Base-by-base conservation (phyloP, 1,139 yeast species). In the Yamadazyma spencermartinsiae region DNA sequence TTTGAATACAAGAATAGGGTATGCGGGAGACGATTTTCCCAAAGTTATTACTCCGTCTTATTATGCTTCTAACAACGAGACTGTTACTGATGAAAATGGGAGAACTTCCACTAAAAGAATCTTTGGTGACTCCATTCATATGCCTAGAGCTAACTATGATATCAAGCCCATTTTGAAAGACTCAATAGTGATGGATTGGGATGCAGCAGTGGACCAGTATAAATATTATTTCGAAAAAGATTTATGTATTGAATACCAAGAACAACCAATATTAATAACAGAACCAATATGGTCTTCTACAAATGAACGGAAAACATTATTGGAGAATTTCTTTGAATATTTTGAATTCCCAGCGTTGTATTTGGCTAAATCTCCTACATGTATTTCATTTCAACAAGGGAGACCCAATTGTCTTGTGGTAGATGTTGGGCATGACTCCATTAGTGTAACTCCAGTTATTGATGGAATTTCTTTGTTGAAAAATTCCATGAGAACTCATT, bases 1-100 rank as follows among this genome's bases (percentile, higher is more conserved):
- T 9, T 79, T 73, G 48, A 69, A 79, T 44, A 88, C 97, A 3
- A 79, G 94, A 41, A 79, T 86, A 17, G 98, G 98, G 1, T 90
- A 80, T 60, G 95, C 98, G 4, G 98, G 98, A 8, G 95, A 89
- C 46, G 98, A 92, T 60, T 76, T 81, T 43, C 98, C 98, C 6
- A 80, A 85, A 48, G 68, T 83, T 2, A 80, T 85, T 27, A 63
- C 85, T 5, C 87, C 96, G 2, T 84, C 96, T 0, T 70, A 59
- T 45, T 83, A 65, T 45, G 67, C 68, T 9, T 39, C 46, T 14
- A 36, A 42, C 3, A 31, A 43, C 7, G 51, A 45, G n/a, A 23
- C 9, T 26, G 5, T 48, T 41, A 18, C 30, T 5, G 20, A 19
- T 15, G 49, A 42, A 31, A 52, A 43, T 35, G 55, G 14, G 10